phyloP scores from a whole-genome alignment of 495 filamentous ascomycete species.

The Aspergillus nanangensis region DNA sequence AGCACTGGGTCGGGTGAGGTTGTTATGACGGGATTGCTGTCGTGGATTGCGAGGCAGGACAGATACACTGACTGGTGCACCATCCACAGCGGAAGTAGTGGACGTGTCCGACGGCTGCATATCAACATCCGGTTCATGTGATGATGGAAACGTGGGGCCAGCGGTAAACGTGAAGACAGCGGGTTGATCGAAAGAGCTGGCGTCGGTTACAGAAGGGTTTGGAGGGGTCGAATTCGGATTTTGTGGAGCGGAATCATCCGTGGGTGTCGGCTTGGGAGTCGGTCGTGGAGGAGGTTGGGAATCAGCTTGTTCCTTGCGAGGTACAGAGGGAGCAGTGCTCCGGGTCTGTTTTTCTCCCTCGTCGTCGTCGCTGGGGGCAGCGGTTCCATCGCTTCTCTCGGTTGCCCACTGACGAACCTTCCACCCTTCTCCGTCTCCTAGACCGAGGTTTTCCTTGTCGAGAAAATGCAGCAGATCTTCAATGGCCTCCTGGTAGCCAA shows the following conservation, averaged over 20 bases:
- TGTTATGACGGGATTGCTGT: slow-evolving; percentile 45
- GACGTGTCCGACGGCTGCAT: slow-evolving; percentile 47
- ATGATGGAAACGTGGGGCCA: slow-evolving; percentile 58
- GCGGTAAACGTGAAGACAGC: slow-evolving; percentile 62
- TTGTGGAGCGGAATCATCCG: slow-evolving; percentile 41
- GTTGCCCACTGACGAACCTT: slow-evolving; percentile 79
- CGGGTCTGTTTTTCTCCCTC: slow-evolving; percentile 50
- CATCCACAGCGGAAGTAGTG: slow-evolving; percentile 25
- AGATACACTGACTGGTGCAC: slow-evolving; percentile 46
- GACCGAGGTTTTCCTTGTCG: slow-evolving; percentile 71
- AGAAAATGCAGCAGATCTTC: slow-evolving; percentile 84
- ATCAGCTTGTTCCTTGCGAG: slow-evolving; percentile 46
- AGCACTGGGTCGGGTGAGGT: slow-evolving; percentile 34
- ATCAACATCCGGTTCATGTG: slow-evolving; percentile 61
- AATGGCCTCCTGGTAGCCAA: slow-evolving; percentile 91
- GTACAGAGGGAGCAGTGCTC: slow-evolving; percentile 57
- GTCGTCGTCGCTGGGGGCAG: slow-evolving; percentile 73
- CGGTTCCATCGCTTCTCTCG: slow-evolving; percentile 64
- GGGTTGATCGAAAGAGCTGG: slow-evolving; percentile 24
- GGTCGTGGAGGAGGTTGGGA: slow-evolving; percentile 27
- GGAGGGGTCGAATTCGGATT: slow-evolving; percentile 21
- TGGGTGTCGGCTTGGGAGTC: slow-evolving; percentile 33
- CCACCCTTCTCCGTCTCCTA: slow-evolving; percentile 77
- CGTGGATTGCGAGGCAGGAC: slow-evolving; percentile 49
- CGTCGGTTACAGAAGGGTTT: slow-evolving; percentile 20